phyloP scores from a whole-genome alignment of 2,329 filamentous ascomycete genomes.

The Plectosphaerella cucumerina region DNA sequence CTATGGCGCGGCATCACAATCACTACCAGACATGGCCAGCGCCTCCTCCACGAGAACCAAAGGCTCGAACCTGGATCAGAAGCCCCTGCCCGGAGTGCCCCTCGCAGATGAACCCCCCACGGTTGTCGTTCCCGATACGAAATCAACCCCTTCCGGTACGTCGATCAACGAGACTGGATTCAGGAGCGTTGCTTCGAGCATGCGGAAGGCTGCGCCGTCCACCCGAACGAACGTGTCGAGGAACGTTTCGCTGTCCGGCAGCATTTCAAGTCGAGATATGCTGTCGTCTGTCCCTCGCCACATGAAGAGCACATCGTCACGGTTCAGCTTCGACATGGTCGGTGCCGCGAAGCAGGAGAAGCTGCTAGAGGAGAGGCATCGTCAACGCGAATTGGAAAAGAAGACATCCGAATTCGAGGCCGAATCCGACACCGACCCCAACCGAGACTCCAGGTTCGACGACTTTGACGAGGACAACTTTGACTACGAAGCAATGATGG shows the following conservation, averaged over 20 bases:
- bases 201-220: slow-evolving; percentile 24
- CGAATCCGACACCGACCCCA: slow-evolving; percentile 18
- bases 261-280: slow-evolving; percentile 35
- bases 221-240: slow-evolving; percentile 41
- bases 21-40: slow-evolving; percentile 20
- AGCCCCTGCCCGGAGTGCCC: slow-evolving; percentile 15
- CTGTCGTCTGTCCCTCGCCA: slow-evolving; percentile 53
- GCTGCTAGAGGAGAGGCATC: slow-evolving; percentile 68
- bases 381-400: slow-evolving; percentile 61
- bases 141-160: too few species aligned
- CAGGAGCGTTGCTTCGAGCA: slow-evolving; percentile 15
- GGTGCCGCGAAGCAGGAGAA: slow-evolving; percentile 65
- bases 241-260: slow-evolving; percentile 38
- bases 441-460: slow-evolving; percentile 51
- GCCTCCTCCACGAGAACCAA: slow-evolving; percentile 17
- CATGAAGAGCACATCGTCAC: slow-evolving; percentile 72
- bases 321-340: slow-evolving; percentile 80
- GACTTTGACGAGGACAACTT: slow-evolving; percentile 59
- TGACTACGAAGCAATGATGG: slow-evolving; percentile 61
- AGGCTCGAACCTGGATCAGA: slow-evolving; percentile 8
- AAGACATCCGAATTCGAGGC: slow-evolving; percentile 36
- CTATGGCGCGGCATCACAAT: slow-evolving; percentile 19
- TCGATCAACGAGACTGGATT: slow-evolving; percentile 16
- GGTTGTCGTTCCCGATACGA: slow-evolving; percentile 22
- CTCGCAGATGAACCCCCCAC: slow-evolving; percentile 34